These are phyloP conservation scores for Microsporum ferrugineum DNA, from an alignment of 2,329 filamentous ascomycete species.

Conservation along the genomic window DNA sequence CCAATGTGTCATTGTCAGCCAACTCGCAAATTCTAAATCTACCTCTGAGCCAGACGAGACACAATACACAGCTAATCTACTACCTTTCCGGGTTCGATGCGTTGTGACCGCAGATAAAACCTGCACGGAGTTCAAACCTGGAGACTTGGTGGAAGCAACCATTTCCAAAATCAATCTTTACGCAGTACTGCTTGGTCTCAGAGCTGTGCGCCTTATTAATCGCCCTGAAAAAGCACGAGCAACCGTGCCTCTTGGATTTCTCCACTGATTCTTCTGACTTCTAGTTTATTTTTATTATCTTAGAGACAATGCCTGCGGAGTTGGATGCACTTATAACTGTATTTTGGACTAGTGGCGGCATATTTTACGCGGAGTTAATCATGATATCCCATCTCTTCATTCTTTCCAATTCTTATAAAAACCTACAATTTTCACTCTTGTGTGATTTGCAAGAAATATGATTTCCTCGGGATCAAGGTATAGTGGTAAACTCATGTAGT, in stretches of 20 bases:
- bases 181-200: conserved; percentile 10
- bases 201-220: conserved; percentile 12
- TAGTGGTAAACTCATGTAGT: neutral
- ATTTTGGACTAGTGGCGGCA: neutral
- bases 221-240: conserved; percentile 7
- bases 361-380: neutral
- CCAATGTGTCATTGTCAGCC: conserved; percentile 25
- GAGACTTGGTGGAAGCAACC: conserved; percentile 16
- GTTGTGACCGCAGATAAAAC: conserved; percentile 10
- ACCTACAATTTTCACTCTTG: neutral
- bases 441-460: neutral
- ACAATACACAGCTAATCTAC: conserved; percentile 14
- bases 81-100: conserved; percentile 15
- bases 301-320: neutral
- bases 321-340: neutral
- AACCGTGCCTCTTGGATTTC: conserved; percentile 9
- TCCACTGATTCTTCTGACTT: neutral
- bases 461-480: neutral
- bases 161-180: conserved; percentile 15
- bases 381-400: neutral
- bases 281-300: neutral
- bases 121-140: conserved; percentile 8
- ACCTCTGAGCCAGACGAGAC: neutral
- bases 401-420: neutral
- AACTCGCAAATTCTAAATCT: conserved; percentile 21